Evolutionary conservation across 2,329 filamentous ascomycete genomes (phyloP).

Genomic region (Knoxdaviesia proteae): DNA sequence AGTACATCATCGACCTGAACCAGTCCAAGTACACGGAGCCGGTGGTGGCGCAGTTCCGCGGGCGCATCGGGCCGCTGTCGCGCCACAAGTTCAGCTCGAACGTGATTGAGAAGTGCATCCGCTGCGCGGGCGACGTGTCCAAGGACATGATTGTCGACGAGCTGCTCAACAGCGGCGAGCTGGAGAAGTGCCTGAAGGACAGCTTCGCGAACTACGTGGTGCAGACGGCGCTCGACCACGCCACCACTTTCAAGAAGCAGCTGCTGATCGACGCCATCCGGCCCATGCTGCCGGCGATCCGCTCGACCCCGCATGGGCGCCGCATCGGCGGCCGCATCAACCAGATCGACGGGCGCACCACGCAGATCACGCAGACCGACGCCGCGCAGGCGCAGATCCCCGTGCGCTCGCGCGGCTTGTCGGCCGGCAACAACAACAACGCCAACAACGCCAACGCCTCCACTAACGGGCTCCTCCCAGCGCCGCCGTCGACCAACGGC

Average conservation of each 20-base stretch:
- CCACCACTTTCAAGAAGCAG: constrained; percentile 50
- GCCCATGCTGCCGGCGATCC: constrained; percentile 64
- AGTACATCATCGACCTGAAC: constrained; percentile 92
- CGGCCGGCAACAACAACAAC: constrained; percentile 1
- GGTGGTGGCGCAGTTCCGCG: constrained; percentile 60
- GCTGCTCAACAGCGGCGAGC: constrained; percentile 50
- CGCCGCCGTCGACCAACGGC: no score
- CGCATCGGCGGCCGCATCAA: constrained; percentile 81
- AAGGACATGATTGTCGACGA: constrained; percentile 73
- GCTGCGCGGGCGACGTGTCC: constrained; percentile 54
- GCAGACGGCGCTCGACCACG: constrained; percentile 81
- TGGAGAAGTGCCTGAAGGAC: constrained; percentile 77
- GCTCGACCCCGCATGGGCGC: constrained; percentile 81
- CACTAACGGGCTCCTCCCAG: neutral
- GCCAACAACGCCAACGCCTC: constrained; percentile 4
- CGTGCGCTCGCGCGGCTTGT: constrained; percentile 12
- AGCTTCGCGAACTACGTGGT: constrained; percentile 96
- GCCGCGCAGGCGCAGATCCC: constrained; percentile 31
- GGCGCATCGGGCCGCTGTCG: constrained; percentile 50
- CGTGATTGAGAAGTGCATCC: constrained; percentile 89
- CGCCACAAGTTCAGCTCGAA: constrained; percentile 99
- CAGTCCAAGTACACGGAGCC: constrained; percentile 77
- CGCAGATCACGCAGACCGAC: constrained; percentile 30
- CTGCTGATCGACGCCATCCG: constrained; percentile 69
- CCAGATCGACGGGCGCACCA: constrained; percentile 30